Percentiles rank a stretch among this genome's conserved stretches.
These are phyloP conservation scores for Fagopyrum homotropicum DNA, from an alignment of 148 eudicot species.

Conservation along the genomic window DNA sequence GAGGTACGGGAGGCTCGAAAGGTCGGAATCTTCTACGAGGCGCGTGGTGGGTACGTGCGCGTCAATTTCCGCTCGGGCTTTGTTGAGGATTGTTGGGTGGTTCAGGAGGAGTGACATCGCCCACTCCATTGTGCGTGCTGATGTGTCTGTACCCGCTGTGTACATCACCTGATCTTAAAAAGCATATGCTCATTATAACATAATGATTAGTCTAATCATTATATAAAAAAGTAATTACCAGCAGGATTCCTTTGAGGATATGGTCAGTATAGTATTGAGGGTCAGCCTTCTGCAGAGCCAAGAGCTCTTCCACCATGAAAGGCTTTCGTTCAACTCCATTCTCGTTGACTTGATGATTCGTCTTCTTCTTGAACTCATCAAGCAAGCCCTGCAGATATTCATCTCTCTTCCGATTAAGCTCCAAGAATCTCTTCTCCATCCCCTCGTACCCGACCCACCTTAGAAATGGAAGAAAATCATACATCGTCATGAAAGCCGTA, in stretches of 20 bases:
- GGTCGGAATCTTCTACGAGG: background rate
- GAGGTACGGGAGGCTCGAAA: conserved; percentile 7
- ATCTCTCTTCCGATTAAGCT: conserved; percentile 15
- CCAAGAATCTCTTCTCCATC: conserved; percentile 13
- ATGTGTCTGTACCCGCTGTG: conserved; percentile 11
- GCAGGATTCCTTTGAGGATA: conserved; percentile 25
- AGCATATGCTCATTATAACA: background rate
- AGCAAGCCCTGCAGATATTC: background rate
- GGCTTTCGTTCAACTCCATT: background rate
- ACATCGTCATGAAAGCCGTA: conserved; percentile 7
- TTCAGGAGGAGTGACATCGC: conserved; percentile 15
- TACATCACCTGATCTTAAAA: conserved; percentile 1
- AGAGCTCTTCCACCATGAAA: conserved; percentile 24
- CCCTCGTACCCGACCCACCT: conserved; percentile 17
- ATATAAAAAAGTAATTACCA: conserved; percentile 15
- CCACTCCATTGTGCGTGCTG: conserved; percentile 13
- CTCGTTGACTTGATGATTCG: conserved; percentile 19
- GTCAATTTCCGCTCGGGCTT: conserved; percentile 14
- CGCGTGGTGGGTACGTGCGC: background rate
- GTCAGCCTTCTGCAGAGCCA: conserved; percentile 23
- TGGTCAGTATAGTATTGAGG: conserved; percentile 22
- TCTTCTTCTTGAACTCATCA: conserved; percentile 11
- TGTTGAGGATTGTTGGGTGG: conserved; percentile 5
- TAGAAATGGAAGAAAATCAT: conserved; percentile 10
- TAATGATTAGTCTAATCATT: background rate